A percentile compares a stretch with the other conserved stretches of the same genome.
Evolutionary conservation across 2,329 filamentous ascomycete species (phyloP).

Genomic region (Curvularia eragrostidis): DNA sequence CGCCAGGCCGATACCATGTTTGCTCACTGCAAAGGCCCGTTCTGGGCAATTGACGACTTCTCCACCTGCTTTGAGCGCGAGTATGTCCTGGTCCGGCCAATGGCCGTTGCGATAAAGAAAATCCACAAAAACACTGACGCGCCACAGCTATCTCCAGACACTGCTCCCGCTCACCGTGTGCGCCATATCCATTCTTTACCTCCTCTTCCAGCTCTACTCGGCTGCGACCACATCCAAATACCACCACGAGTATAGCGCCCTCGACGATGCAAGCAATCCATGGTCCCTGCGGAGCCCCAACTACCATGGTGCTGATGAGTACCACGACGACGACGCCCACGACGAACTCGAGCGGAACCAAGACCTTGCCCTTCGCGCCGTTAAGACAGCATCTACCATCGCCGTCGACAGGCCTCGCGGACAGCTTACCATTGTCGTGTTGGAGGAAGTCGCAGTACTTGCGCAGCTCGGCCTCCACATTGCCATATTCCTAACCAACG

Average conservation of each 20-base stretch:
- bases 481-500: conserved; percentile 65
- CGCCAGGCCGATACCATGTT: conserved; percentile 54
- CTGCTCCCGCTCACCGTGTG: conserved; percentile 78
- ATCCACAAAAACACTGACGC: conserved; percentile 1
- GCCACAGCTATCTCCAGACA: conserved; percentile 74
- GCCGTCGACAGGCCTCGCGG: conserved; percentile 78
- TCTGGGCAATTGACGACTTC: conserved; percentile 69
- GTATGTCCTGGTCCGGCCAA: conserved; percentile 56
- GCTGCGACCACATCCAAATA: conserved; percentile 59
- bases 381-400: conserved; percentile 62
- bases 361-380: conserved; percentile 62
- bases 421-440: conserved; percentile 70
- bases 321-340: conserved; percentile 57
- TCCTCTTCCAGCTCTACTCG: conserved; percentile 65
- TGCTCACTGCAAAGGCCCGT: conserved; percentile 62
- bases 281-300: conserved; percentile 44
- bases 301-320: conserved; percentile 44
- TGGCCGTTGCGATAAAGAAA: conserved; percentile 7
- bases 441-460: conserved; percentile 78
- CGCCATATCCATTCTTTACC: conserved; percentile 71
- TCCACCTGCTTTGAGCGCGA: conserved; percentile 69
- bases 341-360: conserved; percentile 67
- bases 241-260: conserved; percentile 63
- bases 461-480: conserved; percentile 75
- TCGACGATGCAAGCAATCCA: conserved; percentile 56